Evolutionary conservation across 2,329 filamentous ascomycete species (phyloP).

Genomic region (Periconia digitata): DNA sequence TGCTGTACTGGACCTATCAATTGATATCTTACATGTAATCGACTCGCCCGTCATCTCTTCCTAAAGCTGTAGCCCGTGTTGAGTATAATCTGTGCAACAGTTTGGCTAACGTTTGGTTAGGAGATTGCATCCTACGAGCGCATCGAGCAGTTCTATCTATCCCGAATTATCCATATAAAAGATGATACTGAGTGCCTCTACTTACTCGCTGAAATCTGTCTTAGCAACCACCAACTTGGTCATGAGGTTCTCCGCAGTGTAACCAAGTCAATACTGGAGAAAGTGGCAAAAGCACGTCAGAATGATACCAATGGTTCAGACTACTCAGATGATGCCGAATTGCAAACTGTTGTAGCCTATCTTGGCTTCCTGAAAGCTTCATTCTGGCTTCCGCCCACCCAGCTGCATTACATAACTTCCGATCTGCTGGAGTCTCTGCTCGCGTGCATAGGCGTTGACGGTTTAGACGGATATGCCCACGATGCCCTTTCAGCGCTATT

Average conservation of each 20-base stretch:
- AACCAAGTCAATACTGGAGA: conserved; percentile 5
- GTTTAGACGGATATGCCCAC: conserved; percentile 22
- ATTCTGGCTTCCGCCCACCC: conserved; percentile 28
- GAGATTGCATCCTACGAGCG: conserved; percentile 3
- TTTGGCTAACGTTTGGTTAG: no score
- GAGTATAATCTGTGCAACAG: no score
- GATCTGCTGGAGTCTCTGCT: conserved; percentile 18
- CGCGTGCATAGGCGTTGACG: conserved; percentile 20
- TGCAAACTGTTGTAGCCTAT: conserved; percentile 12
- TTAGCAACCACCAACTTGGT: conserved; percentile 19
- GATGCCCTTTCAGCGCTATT: conserved; percentile 34
- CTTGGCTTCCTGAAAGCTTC: conserved; percentile 34
- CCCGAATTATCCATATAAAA: conserved; percentile 15
- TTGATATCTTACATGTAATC: not conserved
- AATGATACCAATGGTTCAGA: not conserved
- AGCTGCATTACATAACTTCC: conserved; percentile 21
- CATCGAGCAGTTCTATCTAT: conserved; percentile 20
- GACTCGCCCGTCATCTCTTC: no score
- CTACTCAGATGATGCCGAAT: not conserved
- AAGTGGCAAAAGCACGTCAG: not conserved
- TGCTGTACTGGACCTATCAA: not conserved
- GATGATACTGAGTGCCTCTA: conserved; percentile 22
- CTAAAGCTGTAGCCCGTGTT: no score
- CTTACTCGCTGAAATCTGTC: conserved; percentile 26
- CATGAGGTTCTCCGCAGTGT: conserved; percentile 13